These are phyloP conservation scores for Zasmidium cellare DNA, from an alignment of 2,329 filamentous ascomycete species.

Conservation along the genomic window DNA sequence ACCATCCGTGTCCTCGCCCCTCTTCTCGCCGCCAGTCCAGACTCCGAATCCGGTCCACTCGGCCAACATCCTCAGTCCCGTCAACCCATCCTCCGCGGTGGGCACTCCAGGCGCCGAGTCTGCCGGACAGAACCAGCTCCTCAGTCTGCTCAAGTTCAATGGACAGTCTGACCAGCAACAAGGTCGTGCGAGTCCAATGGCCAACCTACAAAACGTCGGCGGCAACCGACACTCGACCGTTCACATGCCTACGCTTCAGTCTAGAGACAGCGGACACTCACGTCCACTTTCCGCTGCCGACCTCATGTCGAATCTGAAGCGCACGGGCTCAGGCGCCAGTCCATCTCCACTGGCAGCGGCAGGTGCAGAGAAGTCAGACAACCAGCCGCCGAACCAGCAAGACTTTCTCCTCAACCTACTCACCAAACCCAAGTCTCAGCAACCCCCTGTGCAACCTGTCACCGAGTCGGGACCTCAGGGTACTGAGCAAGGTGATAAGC, in stretches of 20 bases:
- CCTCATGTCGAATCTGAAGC: constrained; percentile 57
- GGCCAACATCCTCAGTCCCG: constrained; percentile 61
- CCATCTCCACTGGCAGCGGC: constrained; percentile 31
- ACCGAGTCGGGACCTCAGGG: constrained; percentile 27
- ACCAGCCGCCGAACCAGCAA: constrained; percentile 49
- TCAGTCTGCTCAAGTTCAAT: constrained; percentile 67
- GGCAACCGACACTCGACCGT: constrained; percentile 18
- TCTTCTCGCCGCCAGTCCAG: constrained; percentile 56
- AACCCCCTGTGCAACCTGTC: constrained; percentile 35
- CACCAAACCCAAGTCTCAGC: constrained; percentile 58
- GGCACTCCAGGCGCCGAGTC: constrained; percentile 42
- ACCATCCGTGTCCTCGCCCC: constrained; percentile 58
- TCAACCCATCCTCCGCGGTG: constrained; percentile 42
- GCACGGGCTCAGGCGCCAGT: constrained; percentile 42
- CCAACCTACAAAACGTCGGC: constrained; percentile 37
- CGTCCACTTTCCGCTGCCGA: constrained; percentile 55
- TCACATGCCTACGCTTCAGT: constrained; percentile 18
- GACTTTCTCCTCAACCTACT: constrained; percentile 84
- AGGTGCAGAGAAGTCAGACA: constrained; percentile 26
- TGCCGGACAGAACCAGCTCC: constrained; percentile 49
- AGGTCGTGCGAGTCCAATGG: constrained; percentile 34
- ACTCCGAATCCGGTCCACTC: constrained; percentile 58
- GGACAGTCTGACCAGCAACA: constrained; percentile 40
- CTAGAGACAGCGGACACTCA: constrained; percentile 17
- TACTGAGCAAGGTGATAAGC: constrained; percentile 11